Percentiles rank a stretch among this genome's conserved stretches.
phyloP scores from a whole-genome alignment of 768 basidiomycete species.

The Kwoniella heveanensis region DNA sequence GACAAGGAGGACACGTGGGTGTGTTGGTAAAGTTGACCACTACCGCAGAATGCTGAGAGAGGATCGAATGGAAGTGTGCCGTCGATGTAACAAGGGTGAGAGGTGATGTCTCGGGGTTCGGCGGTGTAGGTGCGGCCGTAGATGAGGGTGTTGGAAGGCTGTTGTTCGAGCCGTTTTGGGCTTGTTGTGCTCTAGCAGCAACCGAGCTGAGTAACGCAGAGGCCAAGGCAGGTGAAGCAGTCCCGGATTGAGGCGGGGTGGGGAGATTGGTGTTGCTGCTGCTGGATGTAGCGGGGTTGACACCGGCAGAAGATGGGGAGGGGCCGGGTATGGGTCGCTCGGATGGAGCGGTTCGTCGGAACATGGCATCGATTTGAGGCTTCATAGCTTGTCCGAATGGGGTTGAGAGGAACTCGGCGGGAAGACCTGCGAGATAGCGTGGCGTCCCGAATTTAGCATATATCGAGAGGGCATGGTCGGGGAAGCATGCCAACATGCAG shows the following conservation, averaged over 20 bases:
- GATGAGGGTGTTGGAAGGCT: slow-evolving; percentile 43
- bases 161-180: slow-evolving; percentile 2
- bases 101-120: slow-evolving; percentile 25
- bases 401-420: slow-evolving; percentile 78
- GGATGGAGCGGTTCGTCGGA: slow-evolving; percentile 63
- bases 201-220: slow-evolving; percentile 58
- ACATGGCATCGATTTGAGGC: slow-evolving; percentile 92
- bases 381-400: slow-evolving; percentile 82
- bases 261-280: slow-evolving; percentile 11
- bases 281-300: slow-evolving; percentile 24
- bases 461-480: too few relatives aligned
- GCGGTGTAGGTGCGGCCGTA: slow-evolving; percentile 53
- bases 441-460: too few relatives aligned
- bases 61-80: slow-evolving; percentile 67
- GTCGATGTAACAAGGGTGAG: slow-evolving; percentile 58
- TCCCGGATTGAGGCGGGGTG: slow-evolving; percentile 52
- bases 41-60: slow-evolving; percentile 69
- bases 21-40: slow-evolving; percentile 80
- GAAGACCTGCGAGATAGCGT: slow-evolving; percentile 52
- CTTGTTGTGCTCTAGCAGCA: slow-evolving; percentile 50
- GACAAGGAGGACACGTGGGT: slow-evolving; percentile 73
- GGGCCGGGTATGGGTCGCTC: slow-evolving; percentile 50
- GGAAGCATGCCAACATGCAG: too few relatives aligned
- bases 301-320: slow-evolving; percentile 5
- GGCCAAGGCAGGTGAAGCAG: slow-evolving; percentile 60